Percentiles rank a stretch among this genome's conserved stretches.
These are phyloP conservation scores for Stachybotrys chlorohalonatus DNA, from an alignment of 2,329 filamentous ascomycete species.

Conservation along the genomic window DNA sequence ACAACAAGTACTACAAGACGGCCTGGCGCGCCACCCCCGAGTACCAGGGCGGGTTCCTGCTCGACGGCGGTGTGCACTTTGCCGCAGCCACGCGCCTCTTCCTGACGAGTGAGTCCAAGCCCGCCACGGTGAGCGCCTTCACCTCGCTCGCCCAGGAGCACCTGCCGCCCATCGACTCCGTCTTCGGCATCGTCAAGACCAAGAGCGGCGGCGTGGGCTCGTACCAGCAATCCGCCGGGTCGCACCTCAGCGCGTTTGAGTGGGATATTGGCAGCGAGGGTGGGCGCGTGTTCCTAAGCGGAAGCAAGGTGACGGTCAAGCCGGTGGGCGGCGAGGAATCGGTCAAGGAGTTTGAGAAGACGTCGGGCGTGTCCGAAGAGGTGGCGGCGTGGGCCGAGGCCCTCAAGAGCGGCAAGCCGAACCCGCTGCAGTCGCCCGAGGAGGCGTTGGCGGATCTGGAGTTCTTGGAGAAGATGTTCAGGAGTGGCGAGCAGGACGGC, in stretches of 20 bases:
- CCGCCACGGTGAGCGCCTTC: slow-evolving; percentile 42
- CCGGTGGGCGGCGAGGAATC: slow-evolving; percentile 20
- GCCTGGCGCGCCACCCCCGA: slow-evolving; percentile 58
- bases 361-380: slow-evolving; percentile 48
- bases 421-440: slow-evolving; percentile 44
- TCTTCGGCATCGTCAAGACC: slow-evolving; percentile 49
- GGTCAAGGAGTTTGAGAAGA: slow-evolving; percentile 36
- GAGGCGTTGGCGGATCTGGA: slow-evolving; percentile 54
- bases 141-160: slow-evolving; percentile 44
- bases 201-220: slow-evolving; percentile 46
- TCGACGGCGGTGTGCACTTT: slow-evolving; percentile 69
- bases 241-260: slow-evolving; percentile 41
- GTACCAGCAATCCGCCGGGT: slow-evolving; percentile 49
- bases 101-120: slow-evolving; percentile 34
- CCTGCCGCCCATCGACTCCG: slow-evolving; percentile 57
- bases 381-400: slow-evolving; percentile 51
- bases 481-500: slow-evolving; percentile 35
- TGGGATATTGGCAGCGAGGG: slow-evolving; percentile 49
- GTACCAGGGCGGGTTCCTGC: slow-evolving; percentile 67
- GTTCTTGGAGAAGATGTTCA: slow-evolving; percentile 43
- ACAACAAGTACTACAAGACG: slow-evolving; percentile 40
- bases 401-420: slow-evolving; percentile 34
- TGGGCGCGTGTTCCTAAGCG: slow-evolving; percentile 41
- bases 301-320: slow-evolving; percentile 33
- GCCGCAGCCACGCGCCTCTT: slow-evolving; percentile 54